A percentile compares a stretch with the other conserved stretches of the same genome.
Conservation (phyloP, 225 moss, liverwort and hornwort genomes). For the Ulota crispa region DNA sequence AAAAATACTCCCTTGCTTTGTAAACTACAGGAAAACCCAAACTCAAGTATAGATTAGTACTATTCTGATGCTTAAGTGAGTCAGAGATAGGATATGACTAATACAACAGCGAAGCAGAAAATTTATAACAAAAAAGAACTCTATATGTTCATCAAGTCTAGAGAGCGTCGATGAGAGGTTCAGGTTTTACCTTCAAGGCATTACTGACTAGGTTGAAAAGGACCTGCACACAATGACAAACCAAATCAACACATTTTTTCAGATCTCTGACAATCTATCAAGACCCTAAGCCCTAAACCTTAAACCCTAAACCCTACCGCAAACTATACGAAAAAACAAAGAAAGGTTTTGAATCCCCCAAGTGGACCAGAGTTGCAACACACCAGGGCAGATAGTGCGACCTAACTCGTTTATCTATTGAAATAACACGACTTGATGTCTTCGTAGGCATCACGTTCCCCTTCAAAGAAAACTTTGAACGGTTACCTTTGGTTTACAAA, state of each 20-base stretch:
- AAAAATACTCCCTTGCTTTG: constrained; percentile 63
- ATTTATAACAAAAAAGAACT: background rate
- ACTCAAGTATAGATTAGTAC: background rate
- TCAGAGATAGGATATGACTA: background rate
- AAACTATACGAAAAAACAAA: background rate
- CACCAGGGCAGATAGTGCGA: background rate
- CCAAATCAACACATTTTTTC: constrained; percentile 6
- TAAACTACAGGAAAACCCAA: constrained; percentile 48
- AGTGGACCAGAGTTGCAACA: background rate
- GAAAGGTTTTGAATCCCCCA: background rate
- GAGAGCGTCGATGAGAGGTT: background rate
- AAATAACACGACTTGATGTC: background rate
- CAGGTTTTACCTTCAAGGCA: constrained; percentile 65
- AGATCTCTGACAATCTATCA: background rate
- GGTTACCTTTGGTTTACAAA: background rate
- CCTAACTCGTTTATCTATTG: background rate
- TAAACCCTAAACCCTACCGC: background rate
- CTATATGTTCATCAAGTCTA: background rate
- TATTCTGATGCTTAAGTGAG: background rate
- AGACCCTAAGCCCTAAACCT: background rate
- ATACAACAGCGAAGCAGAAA: background rate
- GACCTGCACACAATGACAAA: constrained; percentile 37
- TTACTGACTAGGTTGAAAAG: constrained; percentile 73
- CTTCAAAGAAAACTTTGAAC: constrained; percentile 4
- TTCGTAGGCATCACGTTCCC: background rate